Conservation (phyloP, 495 filamentous ascomycete genomes). For the Gamarada debralockiae region DNA sequence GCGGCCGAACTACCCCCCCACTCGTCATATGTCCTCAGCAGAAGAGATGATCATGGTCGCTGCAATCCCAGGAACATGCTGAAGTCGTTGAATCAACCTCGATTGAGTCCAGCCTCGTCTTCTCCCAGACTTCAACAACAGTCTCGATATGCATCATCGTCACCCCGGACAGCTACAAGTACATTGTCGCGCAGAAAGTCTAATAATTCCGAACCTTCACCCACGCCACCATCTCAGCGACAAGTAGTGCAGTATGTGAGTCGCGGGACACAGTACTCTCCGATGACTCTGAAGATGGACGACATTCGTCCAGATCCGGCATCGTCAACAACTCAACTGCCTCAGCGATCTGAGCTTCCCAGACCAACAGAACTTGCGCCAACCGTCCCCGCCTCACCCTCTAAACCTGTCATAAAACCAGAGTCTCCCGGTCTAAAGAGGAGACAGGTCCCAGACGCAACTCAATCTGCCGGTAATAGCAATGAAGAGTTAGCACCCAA, state of each 20-base stretch:
- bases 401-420: constrained; percentile 36
- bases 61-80: constrained; percentile 32
- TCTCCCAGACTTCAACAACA: not conserved
- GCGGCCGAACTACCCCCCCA: no score
- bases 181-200: constrained; percentile 16
- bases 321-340: not conserved
- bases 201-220: not conserved
- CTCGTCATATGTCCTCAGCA: not conserved
- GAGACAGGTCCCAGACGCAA: constrained; percentile 2
- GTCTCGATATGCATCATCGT: constrained; percentile 26
- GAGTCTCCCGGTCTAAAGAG: constrained; percentile 29
- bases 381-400: constrained; percentile 28
- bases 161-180: constrained; percentile 22
- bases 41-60: constrained; percentile 7
- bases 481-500: constrained; percentile 7
- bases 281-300: not conserved
- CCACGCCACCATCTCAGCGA: not conserved
- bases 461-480: not conserved
- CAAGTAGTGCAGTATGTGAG: not conserved
- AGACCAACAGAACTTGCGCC: not conserved
- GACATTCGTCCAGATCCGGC: not conserved
- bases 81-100: constrained; percentile 42
- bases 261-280: not conserved
- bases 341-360: not conserved
- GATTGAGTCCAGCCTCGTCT: constrained; percentile 29